Evolutionary conservation across 495 filamentous ascomycete species (phyloP), one percentile per base, ranked within the genome.

Genomic region (Lasiosphaeria miniovina): DNA sequence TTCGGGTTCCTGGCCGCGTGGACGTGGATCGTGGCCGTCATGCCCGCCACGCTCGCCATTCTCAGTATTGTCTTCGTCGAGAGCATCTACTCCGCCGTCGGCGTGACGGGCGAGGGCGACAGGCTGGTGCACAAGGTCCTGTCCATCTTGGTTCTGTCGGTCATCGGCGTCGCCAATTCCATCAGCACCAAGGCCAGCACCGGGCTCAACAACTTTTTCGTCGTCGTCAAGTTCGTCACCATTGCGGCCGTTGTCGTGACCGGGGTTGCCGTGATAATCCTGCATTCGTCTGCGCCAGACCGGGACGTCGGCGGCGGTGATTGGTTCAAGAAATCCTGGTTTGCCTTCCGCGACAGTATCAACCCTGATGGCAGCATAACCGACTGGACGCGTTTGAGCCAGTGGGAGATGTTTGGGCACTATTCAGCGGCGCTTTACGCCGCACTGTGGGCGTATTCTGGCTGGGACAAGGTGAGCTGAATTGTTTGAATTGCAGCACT

Each of bases 31-130:
- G 77, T 81, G 1, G 80, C 78, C 12, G 77, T 82, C 11, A 85
- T 81, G 78, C 83, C 83, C 3, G 77, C 80, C 0, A 80, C 82
- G 0, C 68, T 84, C 36, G 83, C 82, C 5, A 84, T 84, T 31
- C 70, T 85, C 8, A 77, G 76, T 67, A 81, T 86, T 55, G 77
- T 84, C n/a, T 84, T 86, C 53, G 70, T 82, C 4, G 83, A 86
- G 71, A 78, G 68, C 62, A 77, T 83, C 31, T 80, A 76, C 70
- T 79, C 80, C 15, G 74, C 77, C 4, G 62, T 67, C 0, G 78
- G 78, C 7, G 67, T 78, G 8, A 79, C 77, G 11, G 75, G 74
- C 31, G 62, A 74, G 38, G 77, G 77, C 0, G 73, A 54, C 38
- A 58, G 55, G 9, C 61, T 80, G 33, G 64, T 58, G 54, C 77